phyloP scores from a whole-genome alignment of 805 yeast species.

The Zygoascus tannicola region DNA sequence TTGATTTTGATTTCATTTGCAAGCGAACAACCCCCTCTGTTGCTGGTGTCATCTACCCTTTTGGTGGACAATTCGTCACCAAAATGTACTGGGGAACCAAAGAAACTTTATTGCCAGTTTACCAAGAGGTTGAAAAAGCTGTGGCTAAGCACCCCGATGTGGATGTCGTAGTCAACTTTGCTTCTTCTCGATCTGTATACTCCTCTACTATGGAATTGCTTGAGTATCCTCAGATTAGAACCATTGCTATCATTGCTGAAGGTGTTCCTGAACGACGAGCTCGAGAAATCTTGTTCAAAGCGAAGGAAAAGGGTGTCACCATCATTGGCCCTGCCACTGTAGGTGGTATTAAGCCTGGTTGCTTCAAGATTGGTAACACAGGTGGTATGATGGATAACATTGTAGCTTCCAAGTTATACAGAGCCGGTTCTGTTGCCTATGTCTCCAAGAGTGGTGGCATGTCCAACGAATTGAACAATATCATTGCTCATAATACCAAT shows the following conservation, averaged over 20 bases:
- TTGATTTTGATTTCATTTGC: slow-evolving; percentile 39
- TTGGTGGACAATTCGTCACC: slow-evolving; percentile 37
- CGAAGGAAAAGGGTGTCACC: slow-evolving; percentile 36
- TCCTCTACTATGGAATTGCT: slow-evolving; percentile 39
- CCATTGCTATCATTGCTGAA: slow-evolving; percentile 41
- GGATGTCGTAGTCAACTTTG: slow-evolving; percentile 40
- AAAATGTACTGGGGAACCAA: slow-evolving; percentile 43
- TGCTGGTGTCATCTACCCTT: slow-evolving; percentile 40
- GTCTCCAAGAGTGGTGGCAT: slow-evolving; percentile 42
- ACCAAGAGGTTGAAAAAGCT: slow-evolving; percentile 35
- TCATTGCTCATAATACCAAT: slow-evolving; percentile 36
- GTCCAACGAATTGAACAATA: slow-evolving; percentile 41
- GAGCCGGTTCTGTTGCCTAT: slow-evolving; percentile 40
- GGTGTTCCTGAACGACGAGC: slow-evolving; percentile 43
- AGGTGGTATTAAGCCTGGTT: slow-evolving; percentile 42
- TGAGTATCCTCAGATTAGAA: slow-evolving; percentile 37
- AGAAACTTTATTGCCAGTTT: slow-evolving; percentile 38
- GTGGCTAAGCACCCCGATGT: slow-evolving; percentile 38
- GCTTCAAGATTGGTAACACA: slow-evolving; percentile 41
- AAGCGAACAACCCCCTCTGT: slow-evolving; percentile 37
- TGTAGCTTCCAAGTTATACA: slow-evolving; percentile 39
- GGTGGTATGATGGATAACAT: slow-evolving; percentile 45
- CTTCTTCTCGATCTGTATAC: slow-evolving; percentile 39
- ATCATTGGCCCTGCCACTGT: slow-evolving; percentile 42
- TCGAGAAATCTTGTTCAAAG: slow-evolving; percentile 36